These are phyloP conservation scores for Barnettozyma hawaiiensis DNA, from an alignment of 1,139 yeast genomes.

Conservation along the genomic window DNA sequence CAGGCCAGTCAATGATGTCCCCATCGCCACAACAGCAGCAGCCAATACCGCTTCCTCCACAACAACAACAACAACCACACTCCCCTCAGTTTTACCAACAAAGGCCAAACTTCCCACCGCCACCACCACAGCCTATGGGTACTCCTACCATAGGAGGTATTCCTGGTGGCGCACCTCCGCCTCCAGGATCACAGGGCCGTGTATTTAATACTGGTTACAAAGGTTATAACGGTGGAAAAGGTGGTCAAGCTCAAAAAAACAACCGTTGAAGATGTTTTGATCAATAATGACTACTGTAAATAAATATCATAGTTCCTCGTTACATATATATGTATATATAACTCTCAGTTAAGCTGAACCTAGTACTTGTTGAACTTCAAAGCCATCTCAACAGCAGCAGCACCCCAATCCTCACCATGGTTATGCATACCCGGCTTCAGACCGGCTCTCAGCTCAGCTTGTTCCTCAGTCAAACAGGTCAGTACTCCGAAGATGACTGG, in stretches of 20 bases:
- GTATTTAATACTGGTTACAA: not conserved
- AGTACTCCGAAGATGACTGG: constrained; percentile 93
- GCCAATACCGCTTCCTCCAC: constrained; percentile 1
- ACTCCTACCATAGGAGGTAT: not conserved
- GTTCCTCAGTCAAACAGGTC: constrained; percentile 90
- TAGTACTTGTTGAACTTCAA: constrained; percentile 34
- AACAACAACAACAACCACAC: constrained; percentile 4
- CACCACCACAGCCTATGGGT: no score
- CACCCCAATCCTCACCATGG: constrained; percentile 98
- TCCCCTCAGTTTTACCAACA: constrained; percentile 13
- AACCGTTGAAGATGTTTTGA: no score
- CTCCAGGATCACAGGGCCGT: not conserved
- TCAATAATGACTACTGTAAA: not conserved
- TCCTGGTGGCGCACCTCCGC: constrained; percentile 3
- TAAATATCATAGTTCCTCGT: not conserved
- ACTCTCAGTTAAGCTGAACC: not conserved
- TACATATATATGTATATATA: not conserved
- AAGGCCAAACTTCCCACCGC: constrained; percentile 5
- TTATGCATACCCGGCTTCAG: constrained; percentile 77
- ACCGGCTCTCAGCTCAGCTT: constrained; percentile 94
- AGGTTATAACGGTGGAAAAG: constrained; percentile 5
- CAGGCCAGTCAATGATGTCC: constrained; percentile 1
- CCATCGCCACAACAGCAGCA: constrained; percentile 4
- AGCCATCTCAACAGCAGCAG: constrained; percentile 98
- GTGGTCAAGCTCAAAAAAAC: not conserved